Evolutionary conservation across 2,329 filamentous ascomycete species (phyloP).

Genomic region (Fusarium avenaceum): DNA sequence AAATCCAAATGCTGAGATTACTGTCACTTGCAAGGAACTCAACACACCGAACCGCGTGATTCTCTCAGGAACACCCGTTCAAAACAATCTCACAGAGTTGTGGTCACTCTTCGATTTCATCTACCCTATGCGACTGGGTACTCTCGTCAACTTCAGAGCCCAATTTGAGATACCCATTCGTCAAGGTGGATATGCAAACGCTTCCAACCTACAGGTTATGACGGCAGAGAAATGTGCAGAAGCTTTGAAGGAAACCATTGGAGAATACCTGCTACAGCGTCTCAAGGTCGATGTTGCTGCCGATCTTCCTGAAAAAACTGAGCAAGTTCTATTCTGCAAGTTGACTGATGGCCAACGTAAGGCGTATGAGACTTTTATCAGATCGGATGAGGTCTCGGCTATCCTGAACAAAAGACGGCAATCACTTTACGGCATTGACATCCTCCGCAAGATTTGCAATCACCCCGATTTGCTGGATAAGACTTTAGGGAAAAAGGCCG

Average conservation of each 20-base stretch:
- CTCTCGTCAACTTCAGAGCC: slow-evolving; percentile 87
- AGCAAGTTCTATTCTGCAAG: slow-evolving; percentile 96
- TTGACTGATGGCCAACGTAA: slow-evolving; percentile 81
- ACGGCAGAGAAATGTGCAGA: slow-evolving; percentile 95
- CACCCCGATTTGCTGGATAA: slow-evolving; percentile 90
- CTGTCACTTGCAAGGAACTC: slow-evolving; percentile 94
- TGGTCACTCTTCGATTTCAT: slow-evolving; percentile 99
- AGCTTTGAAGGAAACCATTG: slow-evolving; percentile 92
- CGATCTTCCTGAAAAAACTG: slow-evolving; percentile 94
- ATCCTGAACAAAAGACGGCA: slow-evolving; percentile 82
- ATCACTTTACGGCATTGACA: slow-evolving; percentile 89
- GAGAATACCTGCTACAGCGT: slow-evolving; percentile 90
- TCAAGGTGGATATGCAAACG: slow-evolving; percentile 94
- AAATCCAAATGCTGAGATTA: slow-evolving; percentile 95
- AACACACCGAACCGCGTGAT: slow-evolving; percentile 92
- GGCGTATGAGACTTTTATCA: slow-evolving; percentile 84
- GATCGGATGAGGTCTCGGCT: slow-evolving; percentile 85
- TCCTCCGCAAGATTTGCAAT: slow-evolving; percentile 96
- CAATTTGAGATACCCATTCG: slow-evolving; percentile 96
- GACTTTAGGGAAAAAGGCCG: slow-evolving; percentile 65
- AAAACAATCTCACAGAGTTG: slow-evolving; percentile 94
- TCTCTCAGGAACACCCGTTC: slow-evolving; percentile 95
- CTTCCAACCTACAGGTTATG: slow-evolving; percentile 92
- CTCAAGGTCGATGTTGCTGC: slow-evolving; percentile 94
- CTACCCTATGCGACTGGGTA: slow-evolving; percentile 94